Evolutionary conservation across 495 filamentous ascomycete species (phyloP), one percentile per base, ranked within the genome.

Genomic region (Hypoxylon intermedium): DNA sequence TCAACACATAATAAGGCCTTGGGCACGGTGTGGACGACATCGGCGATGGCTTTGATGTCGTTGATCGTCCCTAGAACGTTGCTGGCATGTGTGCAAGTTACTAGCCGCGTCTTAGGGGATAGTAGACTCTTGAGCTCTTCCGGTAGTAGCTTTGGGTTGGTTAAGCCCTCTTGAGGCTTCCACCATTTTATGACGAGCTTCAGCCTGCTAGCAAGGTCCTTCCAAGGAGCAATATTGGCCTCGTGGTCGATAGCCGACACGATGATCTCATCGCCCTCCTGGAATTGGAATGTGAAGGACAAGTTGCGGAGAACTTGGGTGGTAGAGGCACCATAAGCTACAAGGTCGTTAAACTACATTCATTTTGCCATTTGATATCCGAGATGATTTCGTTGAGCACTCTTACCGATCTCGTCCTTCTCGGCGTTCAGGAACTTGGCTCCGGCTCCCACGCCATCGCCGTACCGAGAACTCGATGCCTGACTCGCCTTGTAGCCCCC

Each of bases 231-330:
- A 56, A 86, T 83, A 68, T 90, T 90, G 28, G 87, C 84, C 72
- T 90, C 87, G 68, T 91, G 87, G 69, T 90, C 87, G 53, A 90
- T 72, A 43, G 79, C 77, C 4, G 86, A 90, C 5, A 90, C 34
- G 48, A 92, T 73, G 30, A 91, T 69, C 64, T 90, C 87, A 60
- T 83, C 80, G 43, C 81, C 83, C 4, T 76, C 59, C n/a, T 79
- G 67, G 68, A 90, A 85, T 40, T 73, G 51, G 12, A 91, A 75
- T 6, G 85, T 77, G 16, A 74, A 77, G 6, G 86, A 86, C 47
- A 90, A 80, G 71, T 91, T 91, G 63, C 85, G 82, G 60, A 90
- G 80, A 15, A 90, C 84, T 69, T 90, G 87, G 1, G 89, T 91
- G 16, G 88, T 88, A 16, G 87, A 88, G 0, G 86, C 67, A 7